Evolutionary conservation across 2,329 filamentous ascomycete species (phyloP).

Genomic region (Xylaria sp.): DNA sequence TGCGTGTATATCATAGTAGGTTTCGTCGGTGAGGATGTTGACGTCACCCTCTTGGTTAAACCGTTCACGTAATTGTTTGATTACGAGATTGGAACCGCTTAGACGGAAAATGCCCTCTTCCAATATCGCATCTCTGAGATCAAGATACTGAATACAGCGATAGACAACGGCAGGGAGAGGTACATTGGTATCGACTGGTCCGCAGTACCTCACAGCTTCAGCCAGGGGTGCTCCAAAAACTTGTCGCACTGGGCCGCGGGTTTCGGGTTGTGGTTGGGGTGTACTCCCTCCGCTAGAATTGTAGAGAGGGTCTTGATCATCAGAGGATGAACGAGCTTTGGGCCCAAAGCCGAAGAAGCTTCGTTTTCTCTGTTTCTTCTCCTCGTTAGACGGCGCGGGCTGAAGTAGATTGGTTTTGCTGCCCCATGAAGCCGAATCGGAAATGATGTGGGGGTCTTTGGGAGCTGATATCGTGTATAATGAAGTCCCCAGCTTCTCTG

Average conservation of each 20-base stretch:
- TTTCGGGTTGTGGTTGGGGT: conserved; percentile 55
- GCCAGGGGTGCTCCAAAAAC: conserved; percentile 87
- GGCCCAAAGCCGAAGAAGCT: conserved; percentile 77
- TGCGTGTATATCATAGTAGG: conserved; percentile 95
- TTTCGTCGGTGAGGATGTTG: conserved; percentile 82
- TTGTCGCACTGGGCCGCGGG: conserved; percentile 68
- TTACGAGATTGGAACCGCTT: conserved; percentile 95
- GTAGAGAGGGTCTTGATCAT: conserved; percentile 67
- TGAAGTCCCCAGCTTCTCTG: conserved; percentile 52
- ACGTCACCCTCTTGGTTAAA: conserved; percentile 96
- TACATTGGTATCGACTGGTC: conserved; percentile 76
- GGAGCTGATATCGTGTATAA: conserved; percentile 80
- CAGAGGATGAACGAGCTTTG: conserved; percentile 68
- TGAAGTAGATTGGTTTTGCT: conserved; percentile 70
- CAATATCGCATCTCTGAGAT: conserved; percentile 79
- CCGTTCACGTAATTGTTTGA: conserved; percentile 88
- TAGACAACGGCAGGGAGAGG: conserved; percentile 93
- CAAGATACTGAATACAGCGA: conserved; percentile 92
- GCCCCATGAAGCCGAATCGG: conserved; percentile 87
- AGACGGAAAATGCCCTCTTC: conserved; percentile 98
- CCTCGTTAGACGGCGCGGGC: conserved; percentile 66
- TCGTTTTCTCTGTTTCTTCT: conserved; percentile 84
- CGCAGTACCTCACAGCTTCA: conserved; percentile 86
- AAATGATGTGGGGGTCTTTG: conserved; percentile 84
- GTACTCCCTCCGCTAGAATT: conserved; percentile 58